These are phyloP conservation scores for Medicago lupulina DNA, from an alignment of 306 rosid species.

Conservation along the genomic window DNA sequence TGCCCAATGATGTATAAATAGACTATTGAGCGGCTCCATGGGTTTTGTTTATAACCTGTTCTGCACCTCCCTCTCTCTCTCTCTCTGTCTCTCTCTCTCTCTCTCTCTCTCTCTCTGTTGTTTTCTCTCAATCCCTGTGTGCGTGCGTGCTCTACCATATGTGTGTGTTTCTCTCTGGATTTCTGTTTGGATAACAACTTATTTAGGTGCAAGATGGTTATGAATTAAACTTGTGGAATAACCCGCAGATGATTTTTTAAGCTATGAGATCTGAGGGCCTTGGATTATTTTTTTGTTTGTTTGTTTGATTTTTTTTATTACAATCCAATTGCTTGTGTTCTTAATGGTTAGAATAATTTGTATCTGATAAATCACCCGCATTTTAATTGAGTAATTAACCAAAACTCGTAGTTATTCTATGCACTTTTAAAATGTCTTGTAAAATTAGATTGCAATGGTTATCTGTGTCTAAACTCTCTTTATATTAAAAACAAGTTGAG, in stretches of 20 bases:
- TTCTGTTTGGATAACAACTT: neutral
- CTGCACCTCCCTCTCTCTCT: neutral
- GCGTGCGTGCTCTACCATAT: neutral
- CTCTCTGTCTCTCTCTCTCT: neutral
- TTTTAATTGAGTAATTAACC: too few species aligned
- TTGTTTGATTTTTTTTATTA: too few species aligned
- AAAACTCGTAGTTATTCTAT: too few species aligned
- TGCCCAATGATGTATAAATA: neutral
- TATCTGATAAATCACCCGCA: neutral
- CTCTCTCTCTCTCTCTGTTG: neutral
- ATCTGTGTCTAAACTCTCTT: too few species aligned
- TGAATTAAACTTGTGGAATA: neutral
- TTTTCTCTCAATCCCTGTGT: too few species aligned
- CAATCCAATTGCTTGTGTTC: too few species aligned
- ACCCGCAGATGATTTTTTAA: neutral
- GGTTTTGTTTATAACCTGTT: neutral
- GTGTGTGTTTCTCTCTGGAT: neutral
- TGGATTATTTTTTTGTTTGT: neutral
- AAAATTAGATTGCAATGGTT: too few species aligned
- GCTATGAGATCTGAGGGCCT: constrained; percentile 20
- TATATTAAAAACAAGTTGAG: too few species aligned
- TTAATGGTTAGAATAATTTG: too few species aligned
- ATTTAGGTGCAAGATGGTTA: neutral
- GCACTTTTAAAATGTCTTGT: too few species aligned
- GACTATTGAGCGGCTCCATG: neutral